Percentiles rank a stretch among this genome's conserved stretches.
phyloP scores from a whole-genome alignment of 108 stramenopile species.

The Nitzschia putrida region DNA sequence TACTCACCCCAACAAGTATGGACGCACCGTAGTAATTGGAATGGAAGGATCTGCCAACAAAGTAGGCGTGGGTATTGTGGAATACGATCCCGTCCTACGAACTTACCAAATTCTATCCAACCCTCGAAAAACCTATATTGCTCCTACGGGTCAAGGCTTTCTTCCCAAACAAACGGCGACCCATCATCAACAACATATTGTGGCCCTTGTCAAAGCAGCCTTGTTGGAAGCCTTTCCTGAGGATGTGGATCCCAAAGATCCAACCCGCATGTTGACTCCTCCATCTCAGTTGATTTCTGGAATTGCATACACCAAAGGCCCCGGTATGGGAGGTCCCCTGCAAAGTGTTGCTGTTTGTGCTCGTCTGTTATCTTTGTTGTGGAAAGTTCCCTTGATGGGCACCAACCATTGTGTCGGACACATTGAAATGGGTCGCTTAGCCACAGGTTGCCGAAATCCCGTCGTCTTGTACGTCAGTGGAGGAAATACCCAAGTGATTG shows the following conservation, averaged over 20 bases:
- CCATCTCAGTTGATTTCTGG: slow-evolving; percentile 51
- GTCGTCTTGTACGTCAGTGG: slow-evolving; percentile 98
- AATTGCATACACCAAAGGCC: slow-evolving; percentile 92
- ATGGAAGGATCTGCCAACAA: slow-evolving; percentile 99
- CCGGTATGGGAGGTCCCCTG: slow-evolving; percentile 99
- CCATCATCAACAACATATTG: slow-evolving; percentile 97
- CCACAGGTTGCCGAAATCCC: slow-evolving; percentile 83
- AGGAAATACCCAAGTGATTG: slow-evolving; percentile 98
- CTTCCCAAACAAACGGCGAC: slow-evolving; percentile 95
- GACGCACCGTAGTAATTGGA: slow-evolving; percentile 79
- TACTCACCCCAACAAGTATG: slow-evolving; percentile 30
- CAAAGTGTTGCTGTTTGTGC: slow-evolving; percentile 91
- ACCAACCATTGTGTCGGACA: slow-evolving; percentile 99
- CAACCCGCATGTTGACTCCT: not conserved
- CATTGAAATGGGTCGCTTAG: slow-evolving; percentile 99
- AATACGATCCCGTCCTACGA: slow-evolving; percentile 58
- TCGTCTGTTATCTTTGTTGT: slow-evolving; percentile 79
- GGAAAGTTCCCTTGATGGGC: slow-evolving; percentile 89
- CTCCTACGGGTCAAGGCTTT: slow-evolving; percentile 96
- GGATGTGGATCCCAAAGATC: slow-evolving; percentile 11
- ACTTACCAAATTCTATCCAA: slow-evolving; percentile 92
- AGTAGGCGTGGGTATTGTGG: slow-evolving; percentile 93
- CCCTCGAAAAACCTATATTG: slow-evolving; percentile 88
- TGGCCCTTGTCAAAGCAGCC: slow-evolving; percentile 87
- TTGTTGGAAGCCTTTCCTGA: slow-evolving; percentile 83